Conservation (phyloP, 2,329 filamentous ascomycete species). For the Sporothrix mexicana region DNA sequence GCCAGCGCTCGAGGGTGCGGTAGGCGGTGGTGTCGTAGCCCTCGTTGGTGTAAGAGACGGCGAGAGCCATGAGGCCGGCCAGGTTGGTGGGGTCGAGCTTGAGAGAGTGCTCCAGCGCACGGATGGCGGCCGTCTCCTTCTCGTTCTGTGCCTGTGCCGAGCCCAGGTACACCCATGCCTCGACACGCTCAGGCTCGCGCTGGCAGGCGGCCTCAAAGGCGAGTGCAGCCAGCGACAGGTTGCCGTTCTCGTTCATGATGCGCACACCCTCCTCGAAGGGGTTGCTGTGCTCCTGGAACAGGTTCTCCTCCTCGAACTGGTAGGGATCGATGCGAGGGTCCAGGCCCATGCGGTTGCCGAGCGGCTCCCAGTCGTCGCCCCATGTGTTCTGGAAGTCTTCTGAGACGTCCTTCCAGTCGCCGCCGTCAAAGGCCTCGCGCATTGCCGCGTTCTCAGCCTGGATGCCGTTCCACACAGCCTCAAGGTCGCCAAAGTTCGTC, state of each 20-base stretch:
- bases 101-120: conserved; percentile 87
- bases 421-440: conserved; percentile 72
- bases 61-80: conserved; percentile 89
- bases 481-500: conserved; percentile 83
- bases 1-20: conserved; percentile 93
- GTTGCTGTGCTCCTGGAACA: conserved; percentile 79
- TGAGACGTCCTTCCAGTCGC: conserved; percentile 59
- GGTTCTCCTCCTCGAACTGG: conserved; percentile 92
- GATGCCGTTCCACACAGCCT: conserved; percentile 85
- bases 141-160: conserved; percentile 97
- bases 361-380: conserved; percentile 72
- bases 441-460: conserved; percentile 74
- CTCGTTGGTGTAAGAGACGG: conserved; percentile 98
- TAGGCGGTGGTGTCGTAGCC: conserved; percentile 98
- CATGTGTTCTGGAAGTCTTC: conserved; percentile 36
- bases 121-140: conserved; percentile 94
- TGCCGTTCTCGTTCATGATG: conserved; percentile 92
- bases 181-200: conserved; percentile 82
- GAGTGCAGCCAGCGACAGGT: conserved; percentile 88
- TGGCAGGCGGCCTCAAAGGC: conserved; percentile 96
- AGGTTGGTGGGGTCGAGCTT: conserved; percentile 87
- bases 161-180: conserved; percentile 92
- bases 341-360: conserved; percentile 61
- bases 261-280: conserved; percentile 92
- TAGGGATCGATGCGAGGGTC: conserved; percentile 88